Evolutionary conservation across 2,329 filamentous ascomycete genomes (phyloP).

Genomic region (Cordyceps fumosorosea): DNA sequence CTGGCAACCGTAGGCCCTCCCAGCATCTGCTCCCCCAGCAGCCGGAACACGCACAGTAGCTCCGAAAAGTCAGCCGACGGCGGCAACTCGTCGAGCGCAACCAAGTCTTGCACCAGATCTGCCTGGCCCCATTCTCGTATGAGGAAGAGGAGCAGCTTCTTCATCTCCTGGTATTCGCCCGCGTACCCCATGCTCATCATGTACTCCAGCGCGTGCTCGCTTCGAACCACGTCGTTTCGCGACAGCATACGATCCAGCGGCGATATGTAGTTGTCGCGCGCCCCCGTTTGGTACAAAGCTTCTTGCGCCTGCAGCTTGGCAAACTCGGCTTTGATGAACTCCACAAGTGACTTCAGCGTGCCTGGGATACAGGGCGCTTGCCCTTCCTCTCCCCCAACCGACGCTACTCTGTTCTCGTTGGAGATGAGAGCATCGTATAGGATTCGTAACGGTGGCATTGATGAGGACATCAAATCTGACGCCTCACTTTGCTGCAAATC

Average conservation of each 20-base stretch:
- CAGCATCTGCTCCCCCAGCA: slow-evolving; percentile 24
- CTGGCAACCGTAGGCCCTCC: slow-evolving; percentile 19
- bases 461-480: neutral
- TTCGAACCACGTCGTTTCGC: slow-evolving; percentile 27
- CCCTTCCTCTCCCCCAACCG: neutral
- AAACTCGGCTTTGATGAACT: slow-evolving; percentile 7
- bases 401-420: neutral
- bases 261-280: slow-evolving; percentile 20
- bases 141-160: slow-evolving; percentile 53
- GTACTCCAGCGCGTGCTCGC: slow-evolving; percentile 46
- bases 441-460: neutral
- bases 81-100: slow-evolving; percentile 28
- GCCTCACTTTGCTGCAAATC: neutral
- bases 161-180: slow-evolving; percentile 53
- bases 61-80: slow-evolving; percentile 28
- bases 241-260: slow-evolving; percentile 27
- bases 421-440: neutral
- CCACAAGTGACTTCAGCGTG: neutral
- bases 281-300: slow-evolving; percentile 11
- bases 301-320: neutral
- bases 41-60: slow-evolving; percentile 41
- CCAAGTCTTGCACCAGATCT: slow-evolving; percentile 29
- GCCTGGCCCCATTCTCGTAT: slow-evolving; percentile 36
- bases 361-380: neutral
- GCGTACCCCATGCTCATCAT: slow-evolving; percentile 56